phyloP scores from a whole-genome alignment of 2,329 filamentous ascomycete species.

The Paraconiothyrium brasiliense region DNA sequence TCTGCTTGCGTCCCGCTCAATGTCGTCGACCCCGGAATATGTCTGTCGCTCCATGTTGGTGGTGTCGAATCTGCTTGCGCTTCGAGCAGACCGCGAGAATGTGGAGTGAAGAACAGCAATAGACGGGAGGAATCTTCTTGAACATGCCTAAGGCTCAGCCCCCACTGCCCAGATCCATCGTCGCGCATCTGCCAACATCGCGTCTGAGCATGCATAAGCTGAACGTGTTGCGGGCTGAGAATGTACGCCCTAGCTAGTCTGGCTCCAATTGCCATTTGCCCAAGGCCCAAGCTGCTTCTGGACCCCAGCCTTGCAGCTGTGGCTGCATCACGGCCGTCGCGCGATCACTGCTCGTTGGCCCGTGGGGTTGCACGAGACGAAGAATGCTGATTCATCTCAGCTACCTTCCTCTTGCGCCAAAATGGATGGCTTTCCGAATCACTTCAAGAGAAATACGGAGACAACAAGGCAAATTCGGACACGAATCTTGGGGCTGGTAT shows the following conservation, averaged over 20 bases:
- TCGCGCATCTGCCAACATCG: constrained; percentile 5
- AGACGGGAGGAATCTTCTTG: neutral
- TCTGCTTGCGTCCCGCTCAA: neutral
- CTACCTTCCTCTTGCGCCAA: constrained; percentile 8
- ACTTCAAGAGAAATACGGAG: no score
- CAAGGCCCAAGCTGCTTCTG: no score
- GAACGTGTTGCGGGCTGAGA: neutral
- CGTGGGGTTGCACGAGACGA: neutral
- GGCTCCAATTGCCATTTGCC: no score
- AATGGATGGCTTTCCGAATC: neutral
- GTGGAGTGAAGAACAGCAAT: neutral
- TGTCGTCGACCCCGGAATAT: neutral
- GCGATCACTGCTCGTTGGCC: neutral
- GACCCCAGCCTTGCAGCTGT: no score
- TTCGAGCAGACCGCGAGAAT: neutral
- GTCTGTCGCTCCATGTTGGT: neutral
- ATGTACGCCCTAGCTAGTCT: neutral
- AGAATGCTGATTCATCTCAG: constrained; percentile 6
- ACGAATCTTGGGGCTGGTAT: no score
- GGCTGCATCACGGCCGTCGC: neutral
- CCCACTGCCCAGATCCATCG: neutral
- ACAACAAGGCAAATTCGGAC: neutral
- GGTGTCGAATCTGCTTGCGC: neutral
- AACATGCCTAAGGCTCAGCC: neutral
- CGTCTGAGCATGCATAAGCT: constrained; percentile 9